These are phyloP conservation scores for Claviceps citrina DNA, from an alignment of 2,329 filamentous ascomycete genomes.

Conservation along the genomic window DNA sequence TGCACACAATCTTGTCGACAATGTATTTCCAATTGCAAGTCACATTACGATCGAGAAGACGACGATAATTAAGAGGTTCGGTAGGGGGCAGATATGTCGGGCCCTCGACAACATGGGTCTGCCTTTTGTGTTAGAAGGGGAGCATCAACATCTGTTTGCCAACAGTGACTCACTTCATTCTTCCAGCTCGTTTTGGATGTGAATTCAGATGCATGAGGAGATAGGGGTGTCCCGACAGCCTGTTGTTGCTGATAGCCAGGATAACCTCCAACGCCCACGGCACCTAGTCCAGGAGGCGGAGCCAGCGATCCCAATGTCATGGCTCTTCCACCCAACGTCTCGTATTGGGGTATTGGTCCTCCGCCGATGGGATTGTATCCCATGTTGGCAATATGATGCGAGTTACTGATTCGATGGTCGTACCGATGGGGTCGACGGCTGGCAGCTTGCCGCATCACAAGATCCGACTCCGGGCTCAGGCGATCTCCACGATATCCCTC, in stretches of 20 bases:
- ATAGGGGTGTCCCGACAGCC: slow-evolving; percentile 49
- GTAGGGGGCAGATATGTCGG: slow-evolving; percentile 73
- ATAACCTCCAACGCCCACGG: slow-evolving; percentile 28
- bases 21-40: slow-evolving; percentile 99
- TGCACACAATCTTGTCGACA: slow-evolving; percentile 98
- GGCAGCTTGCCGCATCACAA: slow-evolving; percentile 26
- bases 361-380: slow-evolving; percentile 19
- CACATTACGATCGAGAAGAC: slow-evolving; percentile 84
- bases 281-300: slow-evolving; percentile 20
- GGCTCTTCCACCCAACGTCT: slow-evolving; percentile 19
- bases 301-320: slow-evolving; percentile 19
- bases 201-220: slow-evolving; percentile 61
- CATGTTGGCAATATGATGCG: slow-evolving; percentile 18
- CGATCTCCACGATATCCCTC: slow-evolving; percentile 32
- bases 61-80: slow-evolving; percentile 91
- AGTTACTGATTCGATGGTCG: slow-evolving; percentile 27
- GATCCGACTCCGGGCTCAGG: slow-evolving; percentile 32
- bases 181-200: slow-evolving; percentile 43
- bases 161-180: slow-evolving; percentile 29
- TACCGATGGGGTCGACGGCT: slow-evolving; percentile 32
- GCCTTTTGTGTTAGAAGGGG: slow-evolving; percentile 7
- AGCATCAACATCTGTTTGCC: too few species aligned
- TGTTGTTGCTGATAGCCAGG: slow-evolving; percentile 39
- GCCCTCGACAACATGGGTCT: slow-evolving; percentile 31
- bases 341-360: slow-evolving; percentile 19